These are phyloP conservation scores for Colletotrichum sp. DNA, from an alignment of 2,329 filamentous ascomycete genomes.

Conservation along the genomic window DNA sequence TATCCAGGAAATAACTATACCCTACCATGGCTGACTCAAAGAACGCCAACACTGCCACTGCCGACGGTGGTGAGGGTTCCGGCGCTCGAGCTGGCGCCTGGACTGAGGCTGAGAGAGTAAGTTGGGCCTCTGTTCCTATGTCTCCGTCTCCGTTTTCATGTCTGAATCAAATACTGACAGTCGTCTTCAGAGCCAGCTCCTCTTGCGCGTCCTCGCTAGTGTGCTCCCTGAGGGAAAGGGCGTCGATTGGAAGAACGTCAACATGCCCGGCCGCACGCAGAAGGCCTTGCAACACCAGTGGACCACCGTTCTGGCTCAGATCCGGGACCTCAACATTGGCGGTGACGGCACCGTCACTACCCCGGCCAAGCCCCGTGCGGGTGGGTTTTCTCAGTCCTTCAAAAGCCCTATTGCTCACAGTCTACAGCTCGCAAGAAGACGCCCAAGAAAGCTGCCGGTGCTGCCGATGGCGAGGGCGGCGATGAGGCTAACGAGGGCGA, in stretches of 20 bases:
- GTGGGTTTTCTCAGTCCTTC: background rate
- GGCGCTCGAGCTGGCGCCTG: conserved; percentile 26
- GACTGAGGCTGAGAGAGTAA: conserved; percentile 43
- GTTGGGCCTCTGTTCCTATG: background rate
- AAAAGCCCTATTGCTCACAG: background rate
- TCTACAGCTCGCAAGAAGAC: conserved; percentile 23
- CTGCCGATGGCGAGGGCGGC: background rate
- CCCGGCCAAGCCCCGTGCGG: background rate
- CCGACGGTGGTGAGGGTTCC: conserved; percentile 24
- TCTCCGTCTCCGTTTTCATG: background rate
- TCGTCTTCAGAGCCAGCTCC: conserved; percentile 34
- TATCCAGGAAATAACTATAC: background rate
- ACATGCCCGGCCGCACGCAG: conserved; percentile 40
- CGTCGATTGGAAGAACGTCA: conserved; percentile 40
- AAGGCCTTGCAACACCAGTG: conserved; percentile 44
- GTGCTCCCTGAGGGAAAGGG: conserved; percentile 31
- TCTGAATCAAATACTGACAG: background rate
- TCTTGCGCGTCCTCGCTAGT: conserved; percentile 39
- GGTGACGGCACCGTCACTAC: background rate
- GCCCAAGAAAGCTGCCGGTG: conserved; percentile 23
- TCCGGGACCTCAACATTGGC: conserved; percentile 37
- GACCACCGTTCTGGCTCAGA: conserved; percentile 39
- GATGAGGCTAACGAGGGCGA: background rate
- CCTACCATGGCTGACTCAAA: conserved; percentile 29
- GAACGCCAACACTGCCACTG: background rate